Conservation (phyloP, 228 moss, liverwort and hornwort species). For the Sphagnum fallax region DNA sequence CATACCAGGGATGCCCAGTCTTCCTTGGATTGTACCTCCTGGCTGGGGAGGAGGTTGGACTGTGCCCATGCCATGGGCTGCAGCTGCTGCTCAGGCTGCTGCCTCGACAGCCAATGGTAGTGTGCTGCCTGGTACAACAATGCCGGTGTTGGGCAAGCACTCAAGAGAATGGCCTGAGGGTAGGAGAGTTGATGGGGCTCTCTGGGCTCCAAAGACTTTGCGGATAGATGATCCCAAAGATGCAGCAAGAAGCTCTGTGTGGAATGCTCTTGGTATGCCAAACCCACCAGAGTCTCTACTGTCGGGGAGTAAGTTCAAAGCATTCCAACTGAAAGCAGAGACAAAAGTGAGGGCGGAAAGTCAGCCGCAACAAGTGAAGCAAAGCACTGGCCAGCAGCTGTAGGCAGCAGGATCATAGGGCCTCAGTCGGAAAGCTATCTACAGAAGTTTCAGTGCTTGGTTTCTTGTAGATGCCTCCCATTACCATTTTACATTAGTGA, state of each 20-base stretch:
- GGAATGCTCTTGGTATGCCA: conserved; percentile 51
- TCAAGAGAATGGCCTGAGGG: conserved; percentile 8
- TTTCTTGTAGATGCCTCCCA: too few relatives aligned
- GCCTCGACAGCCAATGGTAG: not conserved
- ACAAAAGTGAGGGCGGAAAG: not conserved
- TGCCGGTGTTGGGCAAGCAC: conserved; percentile 3
- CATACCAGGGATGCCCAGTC: not conserved
- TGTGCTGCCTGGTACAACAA: conserved; percentile 8
- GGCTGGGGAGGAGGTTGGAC: conserved; percentile 42
- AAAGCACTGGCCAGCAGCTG: too few relatives aligned
- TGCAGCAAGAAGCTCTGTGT: conserved; percentile 54
- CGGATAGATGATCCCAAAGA: conserved; percentile 51
- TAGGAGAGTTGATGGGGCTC: conserved; percentile 28
- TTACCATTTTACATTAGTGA: too few relatives aligned
- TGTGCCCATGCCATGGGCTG: conserved; percentile 26
- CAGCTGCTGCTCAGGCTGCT: conserved; percentile 27
- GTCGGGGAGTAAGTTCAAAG: conserved; percentile 43
- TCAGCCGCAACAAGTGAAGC: too few relatives aligned
- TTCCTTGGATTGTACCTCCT: conserved; percentile 15
- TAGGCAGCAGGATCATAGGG: too few relatives aligned
- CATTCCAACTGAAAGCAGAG: conserved; percentile 49
- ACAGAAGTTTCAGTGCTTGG: too few relatives aligned
- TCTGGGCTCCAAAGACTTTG: conserved; percentile 59
- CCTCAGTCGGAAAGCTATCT: too few relatives aligned
- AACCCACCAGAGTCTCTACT: conserved; percentile 18